Evolutionary conservation across 768 basidiomycete genomes (phyloP).

Genomic region (Infundibulicybe gibba): DNA sequence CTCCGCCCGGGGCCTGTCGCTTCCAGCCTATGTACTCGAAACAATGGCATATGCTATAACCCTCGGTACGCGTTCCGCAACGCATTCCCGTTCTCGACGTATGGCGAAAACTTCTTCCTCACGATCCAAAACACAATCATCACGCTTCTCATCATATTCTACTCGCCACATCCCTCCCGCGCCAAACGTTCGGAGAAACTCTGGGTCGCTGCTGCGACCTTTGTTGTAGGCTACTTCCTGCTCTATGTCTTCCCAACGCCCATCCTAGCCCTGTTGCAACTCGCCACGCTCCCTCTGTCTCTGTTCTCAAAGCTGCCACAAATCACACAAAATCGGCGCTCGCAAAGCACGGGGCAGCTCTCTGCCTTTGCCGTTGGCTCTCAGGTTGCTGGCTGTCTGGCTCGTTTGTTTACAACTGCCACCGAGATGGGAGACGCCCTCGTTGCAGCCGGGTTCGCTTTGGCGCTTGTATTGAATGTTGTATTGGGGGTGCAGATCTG

Average conservation of each 20-base stretch:
- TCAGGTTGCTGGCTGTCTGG: conserved; percentile 86
- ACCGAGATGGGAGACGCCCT: conserved; percentile 84
- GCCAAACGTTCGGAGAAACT: conserved; percentile 21
- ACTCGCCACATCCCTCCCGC: conserved; percentile 34
- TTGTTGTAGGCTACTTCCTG: conserved; percentile 23
- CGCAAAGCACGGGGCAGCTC: conserved; percentile 86
- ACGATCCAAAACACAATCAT: conserved; percentile 86
- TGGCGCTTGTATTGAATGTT: conserved; percentile 79
- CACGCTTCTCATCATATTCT: conserved; percentile 80
- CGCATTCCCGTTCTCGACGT: conserved; percentile 92
- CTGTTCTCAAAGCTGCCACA: conserved; percentile 94
- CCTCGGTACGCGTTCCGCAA: conserved; percentile 84
- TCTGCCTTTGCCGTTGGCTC: conserved; percentile 89
- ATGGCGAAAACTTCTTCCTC: conserved; percentile 96
- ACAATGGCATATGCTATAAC: conserved; percentile 90
- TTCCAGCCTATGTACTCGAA: conserved; percentile 86
- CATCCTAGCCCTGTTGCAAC: conserved; percentile 67
- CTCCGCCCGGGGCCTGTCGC: conserved; percentile 84
- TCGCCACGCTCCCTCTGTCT: conserved; percentile 86
- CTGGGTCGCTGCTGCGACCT: conserved; percentile 22
- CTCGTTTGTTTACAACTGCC: conserved; percentile 89
- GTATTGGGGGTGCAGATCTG: conserved; percentile 85
- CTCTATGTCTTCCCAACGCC: conserved; percentile 47
- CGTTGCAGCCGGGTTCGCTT: conserved; percentile 78
- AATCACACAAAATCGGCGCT: conserved; percentile 75